Evolutionary conservation across 257 asterid genomes (phyloP).

Genomic region (Solanum okadae): DNA sequence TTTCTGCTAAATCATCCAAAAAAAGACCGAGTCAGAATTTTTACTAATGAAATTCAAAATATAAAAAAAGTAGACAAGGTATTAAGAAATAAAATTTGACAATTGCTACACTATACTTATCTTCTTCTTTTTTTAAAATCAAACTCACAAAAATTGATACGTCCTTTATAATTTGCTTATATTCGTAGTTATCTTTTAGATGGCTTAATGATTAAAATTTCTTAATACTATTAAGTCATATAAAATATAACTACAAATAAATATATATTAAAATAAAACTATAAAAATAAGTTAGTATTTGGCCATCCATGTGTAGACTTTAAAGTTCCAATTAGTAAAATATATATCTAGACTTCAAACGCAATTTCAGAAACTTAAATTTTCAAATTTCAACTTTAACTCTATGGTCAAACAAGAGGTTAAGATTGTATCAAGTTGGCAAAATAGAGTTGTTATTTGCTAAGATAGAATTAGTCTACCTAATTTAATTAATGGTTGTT

Average conservation of each 20-base stretch:
- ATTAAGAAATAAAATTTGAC: not conserved
- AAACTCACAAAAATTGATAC: not conserved
- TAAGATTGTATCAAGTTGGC: not conserved
- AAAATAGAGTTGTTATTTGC: not conserved
- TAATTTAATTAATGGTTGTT: not conserved
- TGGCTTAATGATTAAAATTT: not conserved
- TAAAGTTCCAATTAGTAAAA: too few relatives aligned
- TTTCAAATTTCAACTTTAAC: not conserved
- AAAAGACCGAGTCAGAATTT: not conserved
- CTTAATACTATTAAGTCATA: not conserved
- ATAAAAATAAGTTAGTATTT: not conserved
- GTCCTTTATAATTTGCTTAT: not conserved
- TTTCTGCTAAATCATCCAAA: constrained; percentile 25
- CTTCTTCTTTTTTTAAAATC: rapidly evolving
- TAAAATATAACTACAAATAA: not conserved
- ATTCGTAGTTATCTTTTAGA: not conserved
- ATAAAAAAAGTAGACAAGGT: not conserved
- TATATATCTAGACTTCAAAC: not conserved
- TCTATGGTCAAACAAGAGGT: not conserved
- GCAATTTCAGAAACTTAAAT: too few relatives aligned
- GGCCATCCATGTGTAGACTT: not conserved
- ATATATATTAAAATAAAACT: not conserved
- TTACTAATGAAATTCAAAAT: not conserved
- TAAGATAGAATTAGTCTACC: not conserved
- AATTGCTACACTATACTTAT: not conserved